Evolutionary conservation across 176 grass and related monocot genomes (phyloP).

Genomic region (Leersia perrieri): DNA sequence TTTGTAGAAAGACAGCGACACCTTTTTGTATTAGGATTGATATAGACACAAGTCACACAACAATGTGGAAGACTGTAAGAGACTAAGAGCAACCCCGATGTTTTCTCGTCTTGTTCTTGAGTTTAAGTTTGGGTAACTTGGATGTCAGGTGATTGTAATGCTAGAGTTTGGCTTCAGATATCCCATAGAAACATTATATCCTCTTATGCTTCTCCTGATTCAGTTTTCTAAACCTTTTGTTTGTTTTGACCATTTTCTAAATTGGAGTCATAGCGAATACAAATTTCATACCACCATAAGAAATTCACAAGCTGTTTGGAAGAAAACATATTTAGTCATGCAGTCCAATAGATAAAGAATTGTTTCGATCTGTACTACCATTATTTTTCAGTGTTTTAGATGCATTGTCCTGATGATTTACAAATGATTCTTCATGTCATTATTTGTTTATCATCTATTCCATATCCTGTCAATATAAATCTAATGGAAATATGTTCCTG

Average conservation of each 20-base stretch:
- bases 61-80: not conserved
- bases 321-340: not conserved
- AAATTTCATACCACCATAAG: not conserved
- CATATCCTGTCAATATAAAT: not conserved
- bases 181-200: not conserved
- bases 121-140: not conserved
- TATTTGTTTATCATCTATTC: not conserved
- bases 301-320: not conserved
- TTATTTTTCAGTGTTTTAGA: not conserved
- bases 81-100: no score
- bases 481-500: not conserved
- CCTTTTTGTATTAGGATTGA: no score
- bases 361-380: not conserved
- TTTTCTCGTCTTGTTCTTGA: not conserved
- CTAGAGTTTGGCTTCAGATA: not conserved
- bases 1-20: no score
- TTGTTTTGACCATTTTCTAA: not conserved
- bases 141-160: not conserved
- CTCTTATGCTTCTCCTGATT: not conserved
- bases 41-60: not conserved
- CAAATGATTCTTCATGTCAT: not conserved
- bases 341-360: not conserved
- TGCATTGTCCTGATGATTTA: not conserved
- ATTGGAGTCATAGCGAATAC: not conserved
- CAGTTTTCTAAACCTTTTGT: not conserved